Conservation (phyloP, 2,329 filamentous ascomycete genomes). For the Dactylella cylindrospora region DNA sequence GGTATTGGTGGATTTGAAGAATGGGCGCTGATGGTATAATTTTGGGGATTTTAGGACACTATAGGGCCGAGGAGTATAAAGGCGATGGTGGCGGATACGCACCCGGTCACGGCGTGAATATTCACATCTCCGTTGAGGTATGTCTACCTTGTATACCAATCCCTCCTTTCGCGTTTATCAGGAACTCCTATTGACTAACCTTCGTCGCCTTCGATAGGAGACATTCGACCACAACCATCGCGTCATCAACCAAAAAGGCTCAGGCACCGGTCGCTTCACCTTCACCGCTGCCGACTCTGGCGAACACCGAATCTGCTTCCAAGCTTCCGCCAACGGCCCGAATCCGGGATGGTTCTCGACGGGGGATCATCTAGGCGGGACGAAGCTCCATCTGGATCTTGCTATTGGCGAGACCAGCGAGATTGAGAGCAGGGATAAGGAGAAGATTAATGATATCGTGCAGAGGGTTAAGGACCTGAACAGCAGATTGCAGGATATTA, state of each 20-base stretch:
- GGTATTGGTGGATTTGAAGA: too few relatives aligned
- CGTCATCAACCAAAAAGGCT: conserved; percentile 82
- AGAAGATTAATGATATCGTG: conserved; percentile 86
- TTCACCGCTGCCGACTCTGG: conserved; percentile 94
- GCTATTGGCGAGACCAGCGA: conserved; percentile 91
- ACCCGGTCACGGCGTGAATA: conserved; percentile 72
- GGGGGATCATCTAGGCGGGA: conserved; percentile 64
- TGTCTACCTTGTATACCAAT: conserved; percentile 45
- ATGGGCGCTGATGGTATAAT: conserved; percentile 7
- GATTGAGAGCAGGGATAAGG: conserved; percentile 91
- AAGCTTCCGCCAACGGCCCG: conserved; percentile 72
- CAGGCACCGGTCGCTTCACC: conserved; percentile 78
- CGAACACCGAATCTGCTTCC: conserved; percentile 82
- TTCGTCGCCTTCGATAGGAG: conserved; percentile 60
- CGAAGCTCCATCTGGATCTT: conserved; percentile 83
- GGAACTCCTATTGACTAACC: conserved; percentile 9
- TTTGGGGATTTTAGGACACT: conserved; percentile 64
- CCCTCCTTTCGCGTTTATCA: background rate
- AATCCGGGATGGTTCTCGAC: conserved; percentile 71
- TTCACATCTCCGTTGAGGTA: conserved; percentile 89
- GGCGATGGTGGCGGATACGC: conserved; percentile 67
- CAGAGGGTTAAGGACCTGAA: conserved; percentile 88
- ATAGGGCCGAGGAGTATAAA: conserved; percentile 81
- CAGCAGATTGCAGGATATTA: conserved; percentile 79
- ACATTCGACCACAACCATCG: conserved; percentile 97